phyloP scores from a whole-genome alignment of 2,329 filamentous ascomycete species.

The Cercospora zeina region DNA sequence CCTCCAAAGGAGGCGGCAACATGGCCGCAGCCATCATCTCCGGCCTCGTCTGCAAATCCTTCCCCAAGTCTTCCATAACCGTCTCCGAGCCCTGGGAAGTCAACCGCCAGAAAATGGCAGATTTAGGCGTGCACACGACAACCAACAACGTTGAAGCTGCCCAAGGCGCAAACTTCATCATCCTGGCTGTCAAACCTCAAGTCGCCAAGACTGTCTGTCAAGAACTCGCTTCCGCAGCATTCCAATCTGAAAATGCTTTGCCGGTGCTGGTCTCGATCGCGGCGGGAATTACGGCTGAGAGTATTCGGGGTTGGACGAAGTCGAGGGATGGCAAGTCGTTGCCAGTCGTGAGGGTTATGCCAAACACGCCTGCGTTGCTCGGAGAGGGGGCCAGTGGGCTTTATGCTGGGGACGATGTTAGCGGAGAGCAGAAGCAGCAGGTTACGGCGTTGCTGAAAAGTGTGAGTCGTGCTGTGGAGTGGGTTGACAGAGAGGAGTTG shows the following conservation, averaged over 20 bases:
- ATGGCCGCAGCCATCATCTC: conserved; percentile 37
- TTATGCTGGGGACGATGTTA: conserved; percentile 33
- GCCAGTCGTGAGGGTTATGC: conserved; percentile 35
- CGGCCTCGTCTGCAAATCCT: conserved; percentile 30
- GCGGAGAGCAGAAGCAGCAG: conserved; percentile 27
- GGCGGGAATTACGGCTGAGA: conserved; percentile 31
- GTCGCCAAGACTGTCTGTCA: conserved; percentile 34
- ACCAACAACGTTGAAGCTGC: conserved; percentile 33
- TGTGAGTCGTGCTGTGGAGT: conserved; percentile 34
- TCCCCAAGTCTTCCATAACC: conserved; percentile 32
- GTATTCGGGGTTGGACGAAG: conserved; percentile 31
- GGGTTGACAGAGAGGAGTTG: conserved; percentile 34
- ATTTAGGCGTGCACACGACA: conserved; percentile 33
- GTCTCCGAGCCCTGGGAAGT: conserved; percentile 37
- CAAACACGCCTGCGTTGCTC: conserved; percentile 35
- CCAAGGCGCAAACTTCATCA: conserved; percentile 32
- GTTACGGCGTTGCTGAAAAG: conserved; percentile 30
- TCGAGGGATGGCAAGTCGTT: conserved; percentile 28
- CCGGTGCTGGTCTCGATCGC: conserved; percentile 34
- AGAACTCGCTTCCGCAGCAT: conserved; percentile 30
- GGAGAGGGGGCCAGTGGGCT: conserved; percentile 35
- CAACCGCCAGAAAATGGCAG: conserved; percentile 35
- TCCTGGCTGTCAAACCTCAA: conserved; percentile 36
- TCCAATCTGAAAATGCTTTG: conserved; percentile 22
- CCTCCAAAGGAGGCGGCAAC: conserved; percentile 33